A percentile compares a stretch with the other conserved stretches of the same genome.
Evolutionary conservation across 192 early-diverging fungal species (phyloP).

Genomic region (Coemansia sp.): DNA sequence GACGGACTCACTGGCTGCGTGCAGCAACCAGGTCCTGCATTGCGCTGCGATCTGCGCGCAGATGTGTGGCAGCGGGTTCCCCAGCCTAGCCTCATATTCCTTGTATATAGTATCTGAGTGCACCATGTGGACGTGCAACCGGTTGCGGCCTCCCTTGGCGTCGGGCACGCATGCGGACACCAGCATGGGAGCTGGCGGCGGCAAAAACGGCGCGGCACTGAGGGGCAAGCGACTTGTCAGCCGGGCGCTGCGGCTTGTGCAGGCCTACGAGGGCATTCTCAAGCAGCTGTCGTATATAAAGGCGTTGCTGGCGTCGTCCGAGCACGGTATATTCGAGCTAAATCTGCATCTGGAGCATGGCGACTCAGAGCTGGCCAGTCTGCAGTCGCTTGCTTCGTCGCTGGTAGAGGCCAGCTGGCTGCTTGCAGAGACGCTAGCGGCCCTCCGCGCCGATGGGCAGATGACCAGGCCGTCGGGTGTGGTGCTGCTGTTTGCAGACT

Average conservation of each 20-base stretch:
- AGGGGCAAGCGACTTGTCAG: conserved; percentile 34
- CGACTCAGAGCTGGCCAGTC: conserved; percentile 6
- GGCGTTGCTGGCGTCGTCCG: conserved; percentile 10
- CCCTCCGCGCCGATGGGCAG: conserved; percentile 24
- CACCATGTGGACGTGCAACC: conserved; percentile 26
- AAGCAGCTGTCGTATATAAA: conserved; percentile 31
- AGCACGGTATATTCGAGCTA: conserved; percentile 9
- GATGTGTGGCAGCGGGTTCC: conserved; percentile 30
- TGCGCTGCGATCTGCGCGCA: conserved; percentile 24
- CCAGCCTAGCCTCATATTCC: conserved; percentile 22
- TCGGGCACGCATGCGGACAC: background rate
- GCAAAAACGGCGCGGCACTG: background rate
- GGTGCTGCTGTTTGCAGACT: conserved; percentile 29
- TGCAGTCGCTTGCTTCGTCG: conserved; percentile 31
- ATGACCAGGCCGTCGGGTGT: conserved; percentile 24
- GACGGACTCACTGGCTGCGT: conserved; percentile 19
- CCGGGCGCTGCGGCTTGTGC: conserved; percentile 38
- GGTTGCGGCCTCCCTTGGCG: conserved; percentile 4
- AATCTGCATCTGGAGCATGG: conserved; percentile 12
- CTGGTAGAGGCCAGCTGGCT: conserved; percentile 47
- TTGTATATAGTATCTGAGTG: conserved; percentile 43
- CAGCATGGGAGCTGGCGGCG: background rate
- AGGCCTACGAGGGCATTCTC: conserved; percentile 27
- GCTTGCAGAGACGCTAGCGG: conserved; percentile 34
- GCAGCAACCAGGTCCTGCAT: conserved; percentile 35